phyloP scores from a whole-genome alignment of 2,329 filamentous ascomycete species.

The Pseudopithomyces chartarum region DNA sequence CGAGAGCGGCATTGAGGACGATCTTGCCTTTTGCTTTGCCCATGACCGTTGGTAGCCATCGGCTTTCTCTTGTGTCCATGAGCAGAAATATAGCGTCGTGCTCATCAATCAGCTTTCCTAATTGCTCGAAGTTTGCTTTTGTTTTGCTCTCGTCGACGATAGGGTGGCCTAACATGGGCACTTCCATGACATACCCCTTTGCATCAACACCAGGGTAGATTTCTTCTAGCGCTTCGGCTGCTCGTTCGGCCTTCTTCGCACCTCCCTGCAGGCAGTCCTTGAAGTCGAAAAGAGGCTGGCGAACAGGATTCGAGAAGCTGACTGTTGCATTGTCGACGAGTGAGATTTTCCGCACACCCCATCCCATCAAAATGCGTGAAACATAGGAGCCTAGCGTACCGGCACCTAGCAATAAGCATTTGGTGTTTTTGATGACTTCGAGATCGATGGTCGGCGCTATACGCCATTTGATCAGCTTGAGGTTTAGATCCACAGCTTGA shows the following conservation, averaged over 20 bases:
- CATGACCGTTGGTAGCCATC: conserved; percentile 96
- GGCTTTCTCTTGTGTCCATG: conserved; percentile 92
- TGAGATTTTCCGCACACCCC: conserved; percentile 93
- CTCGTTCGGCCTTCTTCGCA: conserved; percentile 78
- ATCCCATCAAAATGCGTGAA: conserved; percentile 87
- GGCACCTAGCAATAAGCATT: conserved; percentile 86
- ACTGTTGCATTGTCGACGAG: conserved; percentile 94
- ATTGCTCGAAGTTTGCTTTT: conserved; percentile 73
- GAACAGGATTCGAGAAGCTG: conserved; percentile 94
- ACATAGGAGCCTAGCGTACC: conserved; percentile 95
- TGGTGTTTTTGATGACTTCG: conserved; percentile 85
- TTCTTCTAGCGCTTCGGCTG: conserved; percentile 77
- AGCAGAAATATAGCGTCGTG: conserved; percentile 96
- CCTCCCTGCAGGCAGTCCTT: conserved; percentile 87
- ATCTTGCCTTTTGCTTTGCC: conserved; percentile 91
- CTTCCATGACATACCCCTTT: conserved; percentile 77
- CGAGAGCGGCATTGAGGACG: conserved; percentile 93
- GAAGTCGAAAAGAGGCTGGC: conserved; percentile 91
- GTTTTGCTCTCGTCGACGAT: conserved; percentile 74
- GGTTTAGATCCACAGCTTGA: conserved; percentile 91
- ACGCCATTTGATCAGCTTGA: conserved; percentile 99
- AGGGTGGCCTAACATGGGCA: conserved; percentile 95
- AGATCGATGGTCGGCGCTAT: conserved; percentile 88
- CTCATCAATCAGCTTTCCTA: conserved; percentile 75
- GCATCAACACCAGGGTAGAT: conserved; percentile 92